Percentiles rank a stretch among this genome's conserved stretches.
phyloP scores from a whole-genome alignment of 257 asterid genomes.

The Striga asiatica region DNA sequence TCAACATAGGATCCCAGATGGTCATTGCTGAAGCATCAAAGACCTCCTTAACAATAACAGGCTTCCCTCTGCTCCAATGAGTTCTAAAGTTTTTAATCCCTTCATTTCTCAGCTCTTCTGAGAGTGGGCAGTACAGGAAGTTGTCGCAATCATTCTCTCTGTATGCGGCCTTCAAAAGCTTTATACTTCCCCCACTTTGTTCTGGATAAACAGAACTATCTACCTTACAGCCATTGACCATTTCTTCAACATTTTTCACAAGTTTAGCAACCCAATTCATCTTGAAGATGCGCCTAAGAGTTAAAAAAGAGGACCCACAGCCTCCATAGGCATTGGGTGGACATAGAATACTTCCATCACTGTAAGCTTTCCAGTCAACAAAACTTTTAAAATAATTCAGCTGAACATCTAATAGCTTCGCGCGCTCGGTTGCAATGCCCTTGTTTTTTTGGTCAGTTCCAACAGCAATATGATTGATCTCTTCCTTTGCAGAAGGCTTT shows the following conservation, averaged over 20 bases:
- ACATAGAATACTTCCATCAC: conserved; percentile 70
- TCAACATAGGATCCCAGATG: conserved; percentile 76
- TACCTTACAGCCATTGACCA: conserved; percentile 78
- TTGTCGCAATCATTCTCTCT: conserved; percentile 49
- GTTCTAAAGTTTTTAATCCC: conserved; percentile 69
- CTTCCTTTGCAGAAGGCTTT: conserved; percentile 25
- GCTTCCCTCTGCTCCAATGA: conserved; percentile 77
- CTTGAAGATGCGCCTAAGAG: conserved; percentile 83
- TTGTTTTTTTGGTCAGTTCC: conserved; percentile 28
- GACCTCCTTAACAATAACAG: conserved; percentile 71
- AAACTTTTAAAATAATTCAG: conserved; percentile 31
- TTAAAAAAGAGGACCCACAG: conserved; percentile 57
- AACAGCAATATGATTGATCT: conserved; percentile 21
- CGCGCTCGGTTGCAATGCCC: conserved; percentile 26
- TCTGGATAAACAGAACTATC: conserved; percentile 29
- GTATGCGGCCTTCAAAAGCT: conserved; percentile 43
- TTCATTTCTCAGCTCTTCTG: conserved; percentile 56
- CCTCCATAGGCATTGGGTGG: conserved; percentile 77
- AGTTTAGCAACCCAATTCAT: conserved; percentile 97
- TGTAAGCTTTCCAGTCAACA: conserved; percentile 53
- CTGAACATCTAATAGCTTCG: conserved; percentile 30
- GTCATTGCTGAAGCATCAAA: conserved; percentile 55
- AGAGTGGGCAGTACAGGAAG: conserved; percentile 54
- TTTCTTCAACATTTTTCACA: conserved; percentile 87
- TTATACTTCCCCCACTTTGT: conserved; percentile 31